phyloP scores from a whole-genome alignment of 2,329 filamentous ascomycete genomes.

The Neofusicoccum parvum region DNA sequence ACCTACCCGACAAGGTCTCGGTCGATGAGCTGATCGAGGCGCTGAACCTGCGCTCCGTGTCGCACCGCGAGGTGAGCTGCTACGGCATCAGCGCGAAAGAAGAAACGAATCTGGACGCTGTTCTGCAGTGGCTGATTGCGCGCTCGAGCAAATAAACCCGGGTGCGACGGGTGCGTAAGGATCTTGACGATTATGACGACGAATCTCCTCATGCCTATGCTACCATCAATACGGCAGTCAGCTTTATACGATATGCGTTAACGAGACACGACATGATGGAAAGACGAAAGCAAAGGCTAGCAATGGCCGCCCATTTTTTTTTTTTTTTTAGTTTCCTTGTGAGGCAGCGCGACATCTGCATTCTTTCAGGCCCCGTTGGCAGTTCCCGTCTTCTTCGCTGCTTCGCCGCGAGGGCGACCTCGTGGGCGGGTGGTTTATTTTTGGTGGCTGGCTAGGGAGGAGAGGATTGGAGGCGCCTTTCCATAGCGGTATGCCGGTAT shows the following conservation, averaged over 20 bases:
- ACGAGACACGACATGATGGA: slow-evolving; percentile 25
- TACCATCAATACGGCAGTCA: slow-evolving; percentile 24
- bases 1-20: slow-evolving; percentile 84
- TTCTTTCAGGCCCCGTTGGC: neutral
- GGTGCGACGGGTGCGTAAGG: neutral
- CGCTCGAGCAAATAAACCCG: slow-evolving; percentile 69
- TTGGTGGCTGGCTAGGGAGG: neutral
- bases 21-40: slow-evolving; percentile 96
- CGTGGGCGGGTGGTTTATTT: neutral
- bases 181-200: slow-evolving; percentile 20
- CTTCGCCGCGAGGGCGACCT: slow-evolving; percentile 8
- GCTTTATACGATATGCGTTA: slow-evolving; percentile 24
- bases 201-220: slow-evolving; percentile 20
- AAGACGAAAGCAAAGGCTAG: slow-evolving; percentile 35
- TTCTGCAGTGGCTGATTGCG: slow-evolving; percentile 94
- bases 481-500: neutral
- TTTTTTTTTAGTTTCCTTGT: neutral
- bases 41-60: slow-evolving; percentile 85
- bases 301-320: slow-evolving; percentile 32
- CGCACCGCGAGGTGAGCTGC: slow-evolving; percentile 92
- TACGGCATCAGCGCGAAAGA: slow-evolving; percentile 99
- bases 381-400: neutral
- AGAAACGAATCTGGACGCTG: slow-evolving; percentile 96
- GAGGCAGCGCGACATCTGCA: slow-evolving; percentile 11
- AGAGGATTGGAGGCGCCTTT: slow-evolving; percentile 9